Evolutionary conservation across 305 asterid species (phyloP), one percentile per base, ranked within the genome.

Genomic region (Fraxinus greggii): DNA sequence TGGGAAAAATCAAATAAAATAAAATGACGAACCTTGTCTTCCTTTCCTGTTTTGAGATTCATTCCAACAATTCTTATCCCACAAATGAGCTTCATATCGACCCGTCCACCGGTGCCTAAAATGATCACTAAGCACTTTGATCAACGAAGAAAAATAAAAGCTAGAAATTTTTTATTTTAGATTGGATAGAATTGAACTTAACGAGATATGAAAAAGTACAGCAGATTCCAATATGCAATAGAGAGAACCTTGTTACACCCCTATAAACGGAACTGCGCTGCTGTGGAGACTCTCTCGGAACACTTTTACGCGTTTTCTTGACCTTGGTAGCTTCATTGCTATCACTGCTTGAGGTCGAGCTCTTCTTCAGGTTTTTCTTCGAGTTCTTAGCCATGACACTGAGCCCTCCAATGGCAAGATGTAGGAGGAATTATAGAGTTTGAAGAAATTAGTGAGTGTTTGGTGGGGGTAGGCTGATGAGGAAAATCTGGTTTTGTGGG

Each of bases 61-160:
- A 85, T 95, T 95, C 99, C 99, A 95, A 86, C 98, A 90, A 78
- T 94, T 91, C 88, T 94, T 95, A 89, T 95, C 99, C 99, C 99
- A 95, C 82, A 95, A 79, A 89, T 95, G 99, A 83, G 99, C 99
- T 88, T 95, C 99, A 48, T 88, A 95, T 1, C 99, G 92, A 15
- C 99, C 99, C 0, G 99, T 95, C 99, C 98, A 95, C 61, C 99
- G 87, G 88, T 95, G 99, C 87, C 99, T 95, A 84, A 77, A 88
- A 73, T 72, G 74, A 48, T 81, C 72, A 75, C 26, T 76, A 70
- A 56, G 69, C 33, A 24, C 69, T 56, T 42, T 36, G 61, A 70
- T 59, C 40, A 32, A 36, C 31, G n/a, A 33, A 8, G 26, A 35
- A 31, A 23, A 12, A 73, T 9, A 17, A 8, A 13, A 3, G 8